Evolutionary conservation across 306 rosid genomes (phyloP).

Genomic region (Neltuma alba): DNA sequence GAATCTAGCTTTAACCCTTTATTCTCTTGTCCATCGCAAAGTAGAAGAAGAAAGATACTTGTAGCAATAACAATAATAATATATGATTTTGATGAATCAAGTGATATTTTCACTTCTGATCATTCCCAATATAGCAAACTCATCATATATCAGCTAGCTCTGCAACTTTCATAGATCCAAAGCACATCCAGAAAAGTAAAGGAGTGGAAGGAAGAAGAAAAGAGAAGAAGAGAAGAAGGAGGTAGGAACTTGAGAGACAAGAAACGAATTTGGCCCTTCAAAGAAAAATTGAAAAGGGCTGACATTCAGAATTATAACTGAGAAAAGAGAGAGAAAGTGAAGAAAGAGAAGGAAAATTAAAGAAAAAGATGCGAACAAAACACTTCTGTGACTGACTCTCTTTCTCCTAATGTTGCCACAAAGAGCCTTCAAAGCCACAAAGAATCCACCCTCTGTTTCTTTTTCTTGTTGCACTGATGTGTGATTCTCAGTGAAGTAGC

Average conservation of each 20-base stretch:
- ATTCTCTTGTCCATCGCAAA: slow-evolving; percentile 29
- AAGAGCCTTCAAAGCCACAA: slow-evolving; percentile 47
- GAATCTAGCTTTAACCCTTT: slow-evolving; percentile 37
- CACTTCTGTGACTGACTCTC: not conserved
- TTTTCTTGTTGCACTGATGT: slow-evolving; percentile 47
- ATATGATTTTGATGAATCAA: not conserved
- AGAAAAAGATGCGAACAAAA: too few relatives aligned
- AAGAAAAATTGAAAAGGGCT: slow-evolving; percentile 44
- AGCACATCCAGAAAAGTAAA: not conserved
- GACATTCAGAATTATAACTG: slow-evolving; percentile 5
- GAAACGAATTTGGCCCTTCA: slow-evolving; percentile 44
- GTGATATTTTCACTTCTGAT: not conserved
- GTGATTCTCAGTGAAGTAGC: slow-evolving; percentile 47
- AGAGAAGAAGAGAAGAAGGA: too few relatives aligned
- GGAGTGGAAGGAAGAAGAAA: not conserved
- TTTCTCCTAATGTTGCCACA: slow-evolving; percentile 63
- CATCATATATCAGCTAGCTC: not conserved
- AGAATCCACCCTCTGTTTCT: slow-evolving; percentile 40
- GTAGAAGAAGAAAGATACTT: slow-evolving; percentile 13
- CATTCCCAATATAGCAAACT: not conserved
- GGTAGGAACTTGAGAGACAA: slow-evolving; percentile 37
- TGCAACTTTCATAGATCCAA: slow-evolving; percentile 14
- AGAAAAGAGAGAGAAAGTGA: not conserved
- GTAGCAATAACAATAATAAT: not conserved
- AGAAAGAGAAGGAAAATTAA: not conserved